Conservation (phyloP, 2,329 filamentous ascomycete genomes). For the Aspergillus piperis region DNA sequence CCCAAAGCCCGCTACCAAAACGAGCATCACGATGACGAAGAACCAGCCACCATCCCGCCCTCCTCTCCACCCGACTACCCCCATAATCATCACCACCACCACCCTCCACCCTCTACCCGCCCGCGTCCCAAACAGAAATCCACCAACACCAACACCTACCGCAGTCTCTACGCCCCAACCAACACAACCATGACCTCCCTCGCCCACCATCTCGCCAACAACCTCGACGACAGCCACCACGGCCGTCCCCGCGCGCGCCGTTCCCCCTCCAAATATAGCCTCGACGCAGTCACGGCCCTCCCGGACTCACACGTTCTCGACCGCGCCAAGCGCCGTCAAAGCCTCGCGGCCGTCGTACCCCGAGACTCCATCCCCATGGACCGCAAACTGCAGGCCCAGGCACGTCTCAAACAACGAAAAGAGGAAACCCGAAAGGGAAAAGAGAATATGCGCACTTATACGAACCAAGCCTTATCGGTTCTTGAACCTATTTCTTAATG, state of each 20-base stretch:
- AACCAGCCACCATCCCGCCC: conserved; percentile 25
- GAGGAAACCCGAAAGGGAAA: conserved; percentile 33
- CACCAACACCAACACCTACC: conserved; percentile 24
- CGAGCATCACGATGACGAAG: conserved; percentile 4
- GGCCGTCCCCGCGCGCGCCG: conserved; percentile 27
- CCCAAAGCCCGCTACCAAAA: conserved; percentile 13
- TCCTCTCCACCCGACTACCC: conserved; percentile 36
- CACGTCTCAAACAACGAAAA: conserved; percentile 35
- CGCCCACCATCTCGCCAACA: conserved; percentile 20
- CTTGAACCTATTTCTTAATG: conserved; percentile 5
- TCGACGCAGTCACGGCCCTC: conserved; percentile 31
- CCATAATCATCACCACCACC: conserved; percentile 15
- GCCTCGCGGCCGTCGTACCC: conserved; percentile 23
- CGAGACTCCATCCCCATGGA: conserved; percentile 34
- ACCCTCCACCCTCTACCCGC: conserved; percentile 23
- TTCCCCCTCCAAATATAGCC: conserved; percentile 30
- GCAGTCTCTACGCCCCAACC: conserved; percentile 25
- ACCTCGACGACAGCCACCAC: conserved; percentile 22
- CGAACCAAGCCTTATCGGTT: conserved; percentile 4
- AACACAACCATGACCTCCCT: conserved; percentile 31
- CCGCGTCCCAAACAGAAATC: conserved; percentile 25
- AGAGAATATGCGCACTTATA: conserved; percentile 31
- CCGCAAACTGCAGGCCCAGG: conserved; percentile 36
- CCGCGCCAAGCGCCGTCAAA: conserved; percentile 25
- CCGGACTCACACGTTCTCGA: conserved; percentile 22